phyloP scores from a whole-genome alignment of 2,329 filamentous ascomycete species.

The Aurifilum marmelostoma region DNA sequence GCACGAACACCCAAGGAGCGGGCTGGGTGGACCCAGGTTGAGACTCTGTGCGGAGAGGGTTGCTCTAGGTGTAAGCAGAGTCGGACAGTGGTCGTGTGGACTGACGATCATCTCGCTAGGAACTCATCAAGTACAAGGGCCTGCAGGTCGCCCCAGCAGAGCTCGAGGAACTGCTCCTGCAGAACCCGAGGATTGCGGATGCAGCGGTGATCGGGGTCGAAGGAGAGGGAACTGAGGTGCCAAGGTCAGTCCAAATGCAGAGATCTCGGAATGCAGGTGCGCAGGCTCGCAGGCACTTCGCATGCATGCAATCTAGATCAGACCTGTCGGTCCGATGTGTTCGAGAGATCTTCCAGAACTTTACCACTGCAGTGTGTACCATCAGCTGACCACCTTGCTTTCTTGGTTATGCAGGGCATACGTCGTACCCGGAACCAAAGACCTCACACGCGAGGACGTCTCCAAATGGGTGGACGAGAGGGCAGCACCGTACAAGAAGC shows the following conservation, averaged over 20 bases:
- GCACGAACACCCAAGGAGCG: neutral
- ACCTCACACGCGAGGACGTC: conserved; percentile 31
- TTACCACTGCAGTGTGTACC: neutral
- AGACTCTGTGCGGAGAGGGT: neutral
- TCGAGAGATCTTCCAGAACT: neutral
- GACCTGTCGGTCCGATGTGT: conserved; percentile 2
- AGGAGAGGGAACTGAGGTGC: conserved; percentile 49
- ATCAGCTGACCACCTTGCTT: conserved; percentile 10
- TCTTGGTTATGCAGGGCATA: conserved; percentile 30
- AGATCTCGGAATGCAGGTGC: neutral
- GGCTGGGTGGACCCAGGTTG: too few species aligned
- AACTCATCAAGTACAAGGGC: conserved; percentile 64
- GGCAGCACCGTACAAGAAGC: conserved; percentile 36
- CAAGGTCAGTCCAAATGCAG: conserved; percentile 49
- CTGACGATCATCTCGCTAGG: conserved; percentile 43
- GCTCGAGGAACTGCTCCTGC: conserved; percentile 53
- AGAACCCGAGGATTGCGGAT: conserved; percentile 52
- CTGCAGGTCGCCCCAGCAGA: conserved; percentile 70
- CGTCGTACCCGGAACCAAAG: conserved; percentile 32
- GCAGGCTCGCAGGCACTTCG: too few species aligned
- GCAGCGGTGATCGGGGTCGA: conserved; percentile 65
- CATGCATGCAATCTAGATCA: neutral
- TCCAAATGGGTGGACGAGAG: conserved; percentile 34
- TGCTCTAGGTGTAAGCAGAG: too few species aligned
- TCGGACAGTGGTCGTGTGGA: neutral